Evolutionary conservation across 768 basidiomycete genomes (phyloP), one percentile per base, ranked within the genome.

Genomic region (Podaxis rugospora): DNA sequence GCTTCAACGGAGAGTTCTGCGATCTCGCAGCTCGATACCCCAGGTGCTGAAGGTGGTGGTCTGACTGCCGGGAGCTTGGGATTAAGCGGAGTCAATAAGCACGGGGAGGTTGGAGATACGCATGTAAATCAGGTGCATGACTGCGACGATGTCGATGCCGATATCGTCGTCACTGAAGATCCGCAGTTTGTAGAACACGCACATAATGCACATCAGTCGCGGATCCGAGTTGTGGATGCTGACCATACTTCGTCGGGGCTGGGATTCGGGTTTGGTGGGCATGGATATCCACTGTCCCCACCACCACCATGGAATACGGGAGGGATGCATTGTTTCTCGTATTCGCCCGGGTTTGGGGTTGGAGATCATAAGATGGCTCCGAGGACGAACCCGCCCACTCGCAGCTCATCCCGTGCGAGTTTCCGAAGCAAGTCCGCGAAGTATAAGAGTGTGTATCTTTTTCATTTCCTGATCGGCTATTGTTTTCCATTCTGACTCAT

Each of bases 381-480:
- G 23, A 7, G 25, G n/a, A 51, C 47, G 37, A 60, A 50, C 35
- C 46, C 62, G 3, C 54, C 35, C 36, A 56, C 68, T 3, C 68
- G 72, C 36, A 55, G 57, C 10, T 57, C 65, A 32, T 63, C 71
- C 36, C 69, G 70, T 57, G 63, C 73, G 16, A 66, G 66, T 32
- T 64, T 67, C 35, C 73, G 73, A 58, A 70, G 74, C 40, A 77
- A 78, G 59, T 63, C 68, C 10, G 57, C 73, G 35, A 76, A 76
- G 44, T 79, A 76, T 63, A 80, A 79, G 63, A 81, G 80, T 80
- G 56, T 16, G 76, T 69, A 27, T 27, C 27, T 6, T 21, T n/a
- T 51, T 42, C 46, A 39, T 54, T 59, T 50, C 57, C 11, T 21
- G 14, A 35, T 25, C 36, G 51, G n/a, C 5, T 42, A 23, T 21